A percentile compares a stretch with the other conserved stretches of the same genome.
Evolutionary conservation across 495 filamentous ascomycete species (phyloP).

Genomic region (Xylaria telfairii): DNA sequence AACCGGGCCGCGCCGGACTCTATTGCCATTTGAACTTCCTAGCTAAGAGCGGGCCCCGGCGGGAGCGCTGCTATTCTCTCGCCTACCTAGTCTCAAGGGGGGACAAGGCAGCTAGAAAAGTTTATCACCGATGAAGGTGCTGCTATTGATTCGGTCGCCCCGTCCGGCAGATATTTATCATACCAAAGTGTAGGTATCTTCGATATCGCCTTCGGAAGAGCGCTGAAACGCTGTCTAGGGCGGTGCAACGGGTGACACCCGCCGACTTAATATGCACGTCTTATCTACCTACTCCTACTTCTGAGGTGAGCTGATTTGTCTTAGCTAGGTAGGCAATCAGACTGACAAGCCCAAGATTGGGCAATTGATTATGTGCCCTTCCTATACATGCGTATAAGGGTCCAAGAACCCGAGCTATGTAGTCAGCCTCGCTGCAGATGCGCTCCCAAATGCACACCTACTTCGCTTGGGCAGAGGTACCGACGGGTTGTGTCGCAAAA

Average conservation of each 20-base stretch:
- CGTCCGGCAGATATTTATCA: background rate
- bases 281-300: background rate
- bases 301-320: background rate
- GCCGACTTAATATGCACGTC: background rate
- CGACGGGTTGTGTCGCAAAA: background rate
- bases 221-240: background rate
- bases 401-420: background rate
- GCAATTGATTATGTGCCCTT: conserved; percentile 3
- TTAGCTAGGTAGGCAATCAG: no score
- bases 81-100: background rate
- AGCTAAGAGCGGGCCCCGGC: background rate
- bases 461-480: conserved; percentile 17
- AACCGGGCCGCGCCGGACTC: conserved; percentile 9
- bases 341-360: background rate
- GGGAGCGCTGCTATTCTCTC: background rate
- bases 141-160: background rate
- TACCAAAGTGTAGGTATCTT: background rate
- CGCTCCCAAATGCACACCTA: background rate
- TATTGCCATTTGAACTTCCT: background rate
- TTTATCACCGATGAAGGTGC: background rate
- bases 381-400: background rate
- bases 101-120: background rate
- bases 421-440: background rate
- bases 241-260: background rate
- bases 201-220: background rate